phyloP scores from a whole-genome alignment of 106 monocot species.

The Amphibolis antarctica region DNA sequence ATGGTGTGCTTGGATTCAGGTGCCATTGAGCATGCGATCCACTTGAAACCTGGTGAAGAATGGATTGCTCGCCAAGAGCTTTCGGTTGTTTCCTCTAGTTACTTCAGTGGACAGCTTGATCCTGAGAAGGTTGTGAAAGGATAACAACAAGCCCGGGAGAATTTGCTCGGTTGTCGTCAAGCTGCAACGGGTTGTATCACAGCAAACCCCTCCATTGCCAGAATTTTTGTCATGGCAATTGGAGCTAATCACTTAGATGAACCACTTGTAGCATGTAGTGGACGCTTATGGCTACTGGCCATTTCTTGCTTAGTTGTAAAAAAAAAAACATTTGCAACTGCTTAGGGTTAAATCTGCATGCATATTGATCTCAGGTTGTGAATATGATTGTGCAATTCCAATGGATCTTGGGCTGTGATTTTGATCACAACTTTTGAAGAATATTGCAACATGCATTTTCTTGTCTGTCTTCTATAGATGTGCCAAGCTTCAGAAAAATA shows the following conservation, averaged over 20 bases:
- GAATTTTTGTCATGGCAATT: constrained; percentile 2
- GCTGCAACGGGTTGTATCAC: not conserved
- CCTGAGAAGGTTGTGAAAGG: constrained; percentile 33
- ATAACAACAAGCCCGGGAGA: not conserved
- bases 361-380: too few species aligned
- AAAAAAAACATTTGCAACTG: too few species aligned
- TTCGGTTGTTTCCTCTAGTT: constrained; percentile 41
- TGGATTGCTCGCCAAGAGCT: constrained; percentile 47
- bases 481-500: too few species aligned
- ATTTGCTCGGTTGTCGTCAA: not conserved
- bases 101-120: constrained; percentile 55
- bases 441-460: too few species aligned
- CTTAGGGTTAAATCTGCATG: too few species aligned
- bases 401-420: too few species aligned
- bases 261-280: not conserved
- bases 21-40: constrained; percentile 28
- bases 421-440: too few species aligned
- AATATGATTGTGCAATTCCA: too few species aligned
- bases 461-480: too few species aligned
- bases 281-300: not conserved
- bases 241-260: not conserved
- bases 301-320: too few species aligned
- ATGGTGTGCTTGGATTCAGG: constrained; percentile 52
- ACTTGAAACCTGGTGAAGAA: constrained; percentile 39
- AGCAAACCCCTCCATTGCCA: not conserved